Conservation (phyloP, 2,329 filamentous ascomycete species). For the Cordyceps javanica region DNA sequence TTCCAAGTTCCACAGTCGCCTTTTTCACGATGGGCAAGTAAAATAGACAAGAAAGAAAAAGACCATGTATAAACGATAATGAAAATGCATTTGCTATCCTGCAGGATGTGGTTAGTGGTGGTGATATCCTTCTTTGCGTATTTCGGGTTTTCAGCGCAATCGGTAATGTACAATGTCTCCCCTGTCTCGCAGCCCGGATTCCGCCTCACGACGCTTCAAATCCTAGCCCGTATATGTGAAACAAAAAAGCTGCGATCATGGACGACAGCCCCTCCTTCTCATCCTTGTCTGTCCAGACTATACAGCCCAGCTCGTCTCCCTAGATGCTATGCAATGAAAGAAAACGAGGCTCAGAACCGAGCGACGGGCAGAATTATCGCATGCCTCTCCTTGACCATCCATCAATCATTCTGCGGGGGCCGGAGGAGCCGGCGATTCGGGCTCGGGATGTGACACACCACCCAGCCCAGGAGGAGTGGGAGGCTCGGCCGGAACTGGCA, state of each 20-base stretch:
- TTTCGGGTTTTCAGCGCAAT: background rate
- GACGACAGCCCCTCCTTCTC: too few species aligned
- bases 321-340: too few species aligned
- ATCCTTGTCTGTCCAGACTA: too few species aligned
- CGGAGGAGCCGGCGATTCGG: slow-evolving; percentile 14
- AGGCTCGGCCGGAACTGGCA: slow-evolving; percentile 31
- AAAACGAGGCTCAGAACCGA: too few species aligned
- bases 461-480: slow-evolving; percentile 30
- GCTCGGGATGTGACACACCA: slow-evolving; percentile 28
- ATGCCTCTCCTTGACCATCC: background rate
- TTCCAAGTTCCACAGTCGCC: too few species aligned
- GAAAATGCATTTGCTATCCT: slow-evolving; percentile 7
- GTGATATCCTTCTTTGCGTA: slow-evolving; percentile 5
- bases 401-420: slow-evolving; percentile 3
- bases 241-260: too few species aligned
- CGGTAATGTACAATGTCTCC: slow-evolving; percentile 3
- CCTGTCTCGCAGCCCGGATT: background rate
- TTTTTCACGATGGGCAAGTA: background rate
- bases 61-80: background rate
- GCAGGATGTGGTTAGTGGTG: slow-evolving; percentile 1
- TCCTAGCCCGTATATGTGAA: background rate
- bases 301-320: too few species aligned
- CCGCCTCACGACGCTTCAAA: background rate
- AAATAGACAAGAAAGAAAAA: background rate
- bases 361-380: too few species aligned